phyloP scores from a whole-genome alignment of 345 rosid species.

The Jatropha curcas region DNA sequence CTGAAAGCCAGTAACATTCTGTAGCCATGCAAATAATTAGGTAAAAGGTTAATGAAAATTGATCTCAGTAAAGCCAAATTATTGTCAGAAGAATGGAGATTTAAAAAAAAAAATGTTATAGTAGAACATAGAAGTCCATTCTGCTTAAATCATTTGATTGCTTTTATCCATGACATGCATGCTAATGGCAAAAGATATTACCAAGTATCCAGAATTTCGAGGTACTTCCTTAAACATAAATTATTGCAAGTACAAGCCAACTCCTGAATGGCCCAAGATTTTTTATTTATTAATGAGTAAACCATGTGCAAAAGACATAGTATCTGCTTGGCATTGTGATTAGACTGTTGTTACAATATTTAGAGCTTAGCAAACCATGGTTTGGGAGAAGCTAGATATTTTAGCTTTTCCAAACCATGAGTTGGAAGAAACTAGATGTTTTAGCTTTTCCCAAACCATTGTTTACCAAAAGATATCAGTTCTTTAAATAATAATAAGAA shows the following conservation, averaged over 20 bases:
- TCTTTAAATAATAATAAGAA: no score
- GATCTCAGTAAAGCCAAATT: not conserved
- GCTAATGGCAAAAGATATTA: not conserved
- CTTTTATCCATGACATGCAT: not conserved
- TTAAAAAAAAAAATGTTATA: not conserved
- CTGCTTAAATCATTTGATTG: not conserved
- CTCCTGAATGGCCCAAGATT: not conserved
- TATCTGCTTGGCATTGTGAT: no score
- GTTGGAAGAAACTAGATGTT: no score
- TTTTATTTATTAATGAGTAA: not conserved
- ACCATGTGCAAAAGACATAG: not conserved
- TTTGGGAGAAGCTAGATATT: no score
- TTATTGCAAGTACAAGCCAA: not conserved
- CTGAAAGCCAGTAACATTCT: slow-evolving; percentile 89
- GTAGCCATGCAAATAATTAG: slow-evolving; percentile 32
- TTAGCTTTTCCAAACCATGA: no score
- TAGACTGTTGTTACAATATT: no score
- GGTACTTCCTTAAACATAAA: not conserved
- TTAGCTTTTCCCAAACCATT: no score
- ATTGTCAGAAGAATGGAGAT: not conserved
- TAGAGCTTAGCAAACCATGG: no score
- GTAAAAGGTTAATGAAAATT: not conserved
- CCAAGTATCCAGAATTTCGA: not conserved
- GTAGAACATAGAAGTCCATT: not conserved
- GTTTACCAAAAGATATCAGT: no score